These are phyloP conservation scores for Stropharia rugosoannulata DNA, from an alignment of 768 basidiomycete genomes.

Conservation along the genomic window DNA sequence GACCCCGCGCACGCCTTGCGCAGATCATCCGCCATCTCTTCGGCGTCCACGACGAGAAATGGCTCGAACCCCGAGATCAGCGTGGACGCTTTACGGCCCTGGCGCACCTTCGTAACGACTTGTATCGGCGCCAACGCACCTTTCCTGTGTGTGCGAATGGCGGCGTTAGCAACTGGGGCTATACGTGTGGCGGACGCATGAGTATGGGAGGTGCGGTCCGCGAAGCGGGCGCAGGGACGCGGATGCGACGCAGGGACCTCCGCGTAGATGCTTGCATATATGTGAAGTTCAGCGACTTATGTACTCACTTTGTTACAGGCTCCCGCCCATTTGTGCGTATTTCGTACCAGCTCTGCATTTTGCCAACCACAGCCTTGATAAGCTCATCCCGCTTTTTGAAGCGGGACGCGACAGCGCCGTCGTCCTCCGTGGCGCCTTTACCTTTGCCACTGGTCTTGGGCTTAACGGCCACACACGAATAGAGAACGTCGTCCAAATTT, in stretches of 20 bases:
- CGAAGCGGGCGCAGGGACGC: too few relatives aligned
- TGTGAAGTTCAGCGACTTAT: too few relatives aligned
- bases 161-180: constrained; percentile 1
- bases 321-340: constrained; percentile 55
- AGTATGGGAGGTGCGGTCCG: not conserved
- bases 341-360: constrained; percentile 82
- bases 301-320: constrained; percentile 55
- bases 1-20: constrained; percentile 76
- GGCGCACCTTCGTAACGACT: constrained; percentile 69
- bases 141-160: constrained; percentile 49
- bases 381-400: constrained; percentile 72
- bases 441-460: constrained; percentile 28
- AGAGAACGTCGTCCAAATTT: constrained; percentile 56
- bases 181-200: not conserved
- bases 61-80: constrained; percentile 79
- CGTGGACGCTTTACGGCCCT: constrained; percentile 77
- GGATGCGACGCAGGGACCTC: too few relatives aligned
- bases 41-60: constrained; percentile 62
- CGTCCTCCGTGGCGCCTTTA: constrained; percentile 27
- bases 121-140: constrained; percentile 71
- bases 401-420: constrained; percentile 26
- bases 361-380: constrained; percentile 46
- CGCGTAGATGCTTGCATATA: too few relatives aligned
- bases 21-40: constrained; percentile 77
- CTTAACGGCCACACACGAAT: constrained; percentile 35